Conservation (phyloP, 768 basidiomycete genomes). For the Peribolospora baueri region DNA sequence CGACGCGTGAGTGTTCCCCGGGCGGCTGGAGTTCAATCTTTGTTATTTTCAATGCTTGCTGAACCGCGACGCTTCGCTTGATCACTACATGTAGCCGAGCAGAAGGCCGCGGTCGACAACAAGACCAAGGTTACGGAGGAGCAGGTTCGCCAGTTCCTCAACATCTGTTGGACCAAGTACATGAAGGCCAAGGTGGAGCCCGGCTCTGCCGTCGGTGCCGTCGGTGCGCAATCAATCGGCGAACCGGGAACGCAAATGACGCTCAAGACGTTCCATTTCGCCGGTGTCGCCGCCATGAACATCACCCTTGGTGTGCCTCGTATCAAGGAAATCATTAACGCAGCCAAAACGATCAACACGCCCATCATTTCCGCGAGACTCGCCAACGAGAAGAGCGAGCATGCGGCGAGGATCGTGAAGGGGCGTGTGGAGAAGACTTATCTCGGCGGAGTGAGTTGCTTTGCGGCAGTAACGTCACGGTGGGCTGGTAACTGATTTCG, state of each 20-base stretch:
- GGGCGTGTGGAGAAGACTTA: constrained; percentile 84
- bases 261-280: constrained; percentile 97
- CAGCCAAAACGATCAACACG: constrained; percentile 86
- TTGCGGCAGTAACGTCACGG: not conserved
- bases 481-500: not conserved
- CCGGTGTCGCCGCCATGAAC: constrained; percentile 99
- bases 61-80: not conserved
- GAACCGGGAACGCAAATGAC: constrained; percentile 99
- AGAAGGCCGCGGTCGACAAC: constrained; percentile 61
- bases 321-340: constrained; percentile 99
- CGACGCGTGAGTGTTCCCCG: not conserved
- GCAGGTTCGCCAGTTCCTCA: constrained; percentile 55
- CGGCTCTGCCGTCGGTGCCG: constrained; percentile 90
- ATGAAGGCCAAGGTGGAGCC: constrained; percentile 92
- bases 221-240: constrained; percentile 95
- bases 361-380: constrained; percentile 95
- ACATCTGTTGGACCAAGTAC: constrained; percentile 75
- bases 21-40: not conserved
- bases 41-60: not conserved
- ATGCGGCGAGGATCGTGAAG: constrained; percentile 94
- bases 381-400: constrained; percentile 57
- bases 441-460: constrained; percentile 52
- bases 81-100: constrained; percentile 18
- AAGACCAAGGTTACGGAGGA: constrained; percentile 61
- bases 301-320: constrained; percentile 98